Evolutionary conservation across 768 basidiomycete species (phyloP).

Genomic region (Clitopilus hobsonii): DNA sequence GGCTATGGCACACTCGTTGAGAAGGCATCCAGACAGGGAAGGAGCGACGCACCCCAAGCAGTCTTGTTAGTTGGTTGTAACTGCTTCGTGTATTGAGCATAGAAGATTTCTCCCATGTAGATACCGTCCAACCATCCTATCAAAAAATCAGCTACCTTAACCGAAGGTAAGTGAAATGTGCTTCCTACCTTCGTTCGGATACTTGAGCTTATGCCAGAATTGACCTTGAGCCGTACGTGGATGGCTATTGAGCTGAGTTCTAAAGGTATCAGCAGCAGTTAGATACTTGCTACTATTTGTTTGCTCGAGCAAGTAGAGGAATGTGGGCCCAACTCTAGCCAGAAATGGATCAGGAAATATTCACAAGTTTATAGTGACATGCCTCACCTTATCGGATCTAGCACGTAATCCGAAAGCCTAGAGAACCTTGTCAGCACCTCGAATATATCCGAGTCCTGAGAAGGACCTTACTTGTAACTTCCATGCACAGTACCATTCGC

Average conservation of each 20-base stretch:
- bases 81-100: constrained; percentile 31
- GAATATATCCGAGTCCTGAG: too few relatives aligned
- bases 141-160: not conserved
- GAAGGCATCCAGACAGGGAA: constrained; percentile 16
- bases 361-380: not conserved
- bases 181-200: constrained; percentile 35
- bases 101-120: constrained; percentile 44
- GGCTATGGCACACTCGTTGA: constrained; percentile 27
- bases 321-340: constrained; percentile 32
- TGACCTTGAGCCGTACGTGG: constrained; percentile 41
- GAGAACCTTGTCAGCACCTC: not conserved
- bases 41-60: constrained; percentile 25
- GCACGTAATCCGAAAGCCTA: constrained; percentile 28
- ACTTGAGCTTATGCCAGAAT: constrained; percentile 41
- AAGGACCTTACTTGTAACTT: constrained; percentile 29
- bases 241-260: constrained; percentile 33
- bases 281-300: constrained; percentile 34
- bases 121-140: constrained; percentile 41
- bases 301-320: constrained; percentile 30
- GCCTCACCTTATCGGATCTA: constrained; percentile 31
- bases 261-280: constrained; percentile 33
- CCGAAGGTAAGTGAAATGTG: not conserved
- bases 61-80: constrained; percentile 24
- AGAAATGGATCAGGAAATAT: not conserved
- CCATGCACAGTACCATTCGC: constrained; percentile 36